phyloP scores from a whole-genome alignment of 2,329 filamentous ascomycete genomes.

The Colletotrichum australisinense region DNA sequence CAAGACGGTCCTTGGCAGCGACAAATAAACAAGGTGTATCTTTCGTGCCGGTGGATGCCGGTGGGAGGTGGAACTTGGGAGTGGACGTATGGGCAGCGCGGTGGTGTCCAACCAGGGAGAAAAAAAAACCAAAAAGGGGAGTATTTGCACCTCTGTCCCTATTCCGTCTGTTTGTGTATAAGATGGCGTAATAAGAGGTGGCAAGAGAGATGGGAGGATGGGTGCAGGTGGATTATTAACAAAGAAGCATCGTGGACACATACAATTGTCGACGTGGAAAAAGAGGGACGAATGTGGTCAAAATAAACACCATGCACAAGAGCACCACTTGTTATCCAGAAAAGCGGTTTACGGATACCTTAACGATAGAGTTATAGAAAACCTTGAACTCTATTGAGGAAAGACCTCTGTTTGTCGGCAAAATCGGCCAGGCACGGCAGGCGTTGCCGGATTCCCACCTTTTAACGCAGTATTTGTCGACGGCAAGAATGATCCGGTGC shows the following conservation, averaged over 20 bases:
- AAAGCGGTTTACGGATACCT: conserved; percentile 5
- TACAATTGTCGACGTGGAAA: neutral
- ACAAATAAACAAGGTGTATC: neutral
- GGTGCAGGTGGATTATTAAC: neutral
- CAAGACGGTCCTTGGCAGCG: conserved; percentile 10
- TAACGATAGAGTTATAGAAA: conserved; percentile 9
- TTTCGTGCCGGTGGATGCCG: neutral
- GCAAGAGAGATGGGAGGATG: neutral
- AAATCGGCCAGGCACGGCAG: conserved; percentile 19
- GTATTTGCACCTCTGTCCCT: neutral
- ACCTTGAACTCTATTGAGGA: conserved; percentile 16
- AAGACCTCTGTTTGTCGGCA: conserved; percentile 7
- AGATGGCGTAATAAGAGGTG: neutral
- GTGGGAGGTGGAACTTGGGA: neutral
- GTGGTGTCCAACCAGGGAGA: neutral
- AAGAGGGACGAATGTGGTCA: neutral
- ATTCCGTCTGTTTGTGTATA: neutral
- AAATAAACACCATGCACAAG: conserved; percentile 24
- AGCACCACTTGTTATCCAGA: neutral
- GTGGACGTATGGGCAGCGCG: neutral
- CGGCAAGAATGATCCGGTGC: neutral
- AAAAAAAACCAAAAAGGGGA: neutral
- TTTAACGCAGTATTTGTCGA: neutral
- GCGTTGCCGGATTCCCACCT: neutral
- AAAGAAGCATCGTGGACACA: neutral